phyloP scores from a whole-genome alignment of 2,329 filamentous ascomycete species.

The Arthroderma sp. region DNA sequence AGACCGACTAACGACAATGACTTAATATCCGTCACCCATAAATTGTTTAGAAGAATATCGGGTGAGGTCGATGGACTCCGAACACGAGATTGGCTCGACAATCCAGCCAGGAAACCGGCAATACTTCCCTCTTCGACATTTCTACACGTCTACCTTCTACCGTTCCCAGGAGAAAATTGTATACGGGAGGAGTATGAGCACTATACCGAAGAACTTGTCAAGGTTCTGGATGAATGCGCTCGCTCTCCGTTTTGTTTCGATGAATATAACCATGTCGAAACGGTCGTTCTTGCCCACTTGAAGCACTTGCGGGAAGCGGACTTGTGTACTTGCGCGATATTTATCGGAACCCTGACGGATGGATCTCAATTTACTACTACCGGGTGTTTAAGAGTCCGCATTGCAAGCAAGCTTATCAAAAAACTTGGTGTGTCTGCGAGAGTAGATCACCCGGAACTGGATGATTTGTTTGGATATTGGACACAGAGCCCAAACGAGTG shows the following conservation, averaged over 20 bases:
- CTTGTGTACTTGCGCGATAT: background rate
- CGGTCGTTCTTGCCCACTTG: background rate
- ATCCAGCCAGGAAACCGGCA: background rate
- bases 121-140: slow-evolving; percentile 1
- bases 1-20: background rate
- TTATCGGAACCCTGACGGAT: background rate
- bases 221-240: background rate
- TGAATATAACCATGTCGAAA: background rate
- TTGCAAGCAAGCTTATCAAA: background rate
- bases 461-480: slow-evolving; percentile 1
- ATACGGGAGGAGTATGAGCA: background rate
- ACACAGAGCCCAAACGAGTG: slow-evolving; percentile 3
- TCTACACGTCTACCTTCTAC: slow-evolving; percentile 3
- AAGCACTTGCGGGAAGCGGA: background rate
- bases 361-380: background rate
- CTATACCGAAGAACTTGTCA: background rate
- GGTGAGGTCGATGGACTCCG: slow-evolving; percentile 1
- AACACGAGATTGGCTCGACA: background rate
- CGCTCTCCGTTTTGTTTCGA: background rate
- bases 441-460: background rate
- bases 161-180: background rate
- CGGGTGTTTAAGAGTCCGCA: background rate
- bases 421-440: background rate
- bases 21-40: too few species aligned
- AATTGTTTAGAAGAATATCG: background rate